These are phyloP conservation scores for Urtica urens DNA, from an alignment of 306 rosid species.

Conservation along the genomic window DNA sequence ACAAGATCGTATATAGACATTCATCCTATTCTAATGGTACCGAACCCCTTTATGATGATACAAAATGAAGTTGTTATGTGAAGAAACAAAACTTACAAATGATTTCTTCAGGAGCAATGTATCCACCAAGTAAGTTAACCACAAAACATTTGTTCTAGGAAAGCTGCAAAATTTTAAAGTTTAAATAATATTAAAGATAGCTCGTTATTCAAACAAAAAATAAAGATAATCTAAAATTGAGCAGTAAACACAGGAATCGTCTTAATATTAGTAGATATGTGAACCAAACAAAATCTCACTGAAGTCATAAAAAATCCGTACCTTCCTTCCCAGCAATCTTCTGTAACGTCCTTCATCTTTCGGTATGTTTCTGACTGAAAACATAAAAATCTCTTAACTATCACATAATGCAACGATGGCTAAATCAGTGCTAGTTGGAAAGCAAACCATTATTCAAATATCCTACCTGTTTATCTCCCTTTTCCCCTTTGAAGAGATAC, in stretches of 20 bases:
- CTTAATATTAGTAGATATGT: too few relatives aligned
- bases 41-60: not conserved
- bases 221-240: not conserved
- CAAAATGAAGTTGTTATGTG: conserved; percentile 3
- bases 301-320: conserved; percentile 12
- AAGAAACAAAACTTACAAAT: conserved; percentile 45
- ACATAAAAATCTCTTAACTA: conserved; percentile 13
- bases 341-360: conserved; percentile 79
- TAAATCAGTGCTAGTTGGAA: too few relatives aligned
- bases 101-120: conserved; percentile 70
- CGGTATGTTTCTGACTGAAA: conserved; percentile 85
- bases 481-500: conserved; percentile 63
- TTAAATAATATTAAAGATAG: conserved; percentile 12
- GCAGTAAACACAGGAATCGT: not conserved
- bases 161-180: conserved; percentile 38
- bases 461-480: conserved; percentile 77
- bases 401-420: not conserved
- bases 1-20: not conserved
- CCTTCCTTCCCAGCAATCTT: conserved; percentile 94
- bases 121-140: conserved; percentile 85
- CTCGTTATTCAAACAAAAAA: not conserved
- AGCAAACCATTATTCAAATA: conserved; percentile 9
- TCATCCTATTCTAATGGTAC: not conserved
- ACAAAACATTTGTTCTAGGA: conserved; percentile 76
- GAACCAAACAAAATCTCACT: too few relatives aligned